These are phyloP conservation scores for Pseudogymnoascus sp. DNA, from an alignment of 2,329 filamentous ascomycete species.

Conservation along the genomic window DNA sequence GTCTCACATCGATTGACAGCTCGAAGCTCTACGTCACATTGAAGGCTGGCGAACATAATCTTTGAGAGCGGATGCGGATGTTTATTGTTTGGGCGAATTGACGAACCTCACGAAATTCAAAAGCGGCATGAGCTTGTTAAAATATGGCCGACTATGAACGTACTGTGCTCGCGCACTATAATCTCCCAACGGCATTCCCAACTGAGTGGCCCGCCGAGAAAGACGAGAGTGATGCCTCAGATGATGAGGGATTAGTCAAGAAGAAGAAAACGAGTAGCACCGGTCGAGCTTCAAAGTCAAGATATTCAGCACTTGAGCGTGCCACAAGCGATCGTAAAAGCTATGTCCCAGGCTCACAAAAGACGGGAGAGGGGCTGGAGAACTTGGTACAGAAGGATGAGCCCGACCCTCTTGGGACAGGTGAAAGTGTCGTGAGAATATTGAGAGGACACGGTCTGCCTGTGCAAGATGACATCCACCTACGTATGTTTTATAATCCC, in stretches of 20 bases:
- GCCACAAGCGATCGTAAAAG: conserved; percentile 64
- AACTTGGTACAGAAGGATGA: conserved; percentile 87
- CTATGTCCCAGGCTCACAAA: conserved; percentile 59
- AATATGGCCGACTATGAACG: conserved; percentile 65
- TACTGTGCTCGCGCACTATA: conserved; percentile 82
- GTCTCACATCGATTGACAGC: conserved; percentile 8
- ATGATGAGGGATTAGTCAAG: conserved; percentile 32
- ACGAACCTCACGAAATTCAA: not conserved
- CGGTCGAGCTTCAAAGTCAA: conserved; percentile 60
- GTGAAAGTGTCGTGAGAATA: conserved; percentile 77
- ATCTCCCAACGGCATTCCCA: conserved; percentile 71
- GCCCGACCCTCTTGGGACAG: conserved; percentile 81
- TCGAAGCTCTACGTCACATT: conserved; percentile 3
- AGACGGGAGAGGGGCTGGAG: conserved; percentile 60
- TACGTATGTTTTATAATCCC: conserved; percentile 52
- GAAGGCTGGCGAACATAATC: not conserved
- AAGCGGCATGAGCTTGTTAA: not conserved
- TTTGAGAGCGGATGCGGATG: not conserved
- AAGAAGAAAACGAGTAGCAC: conserved; percentile 40
- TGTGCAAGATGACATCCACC: conserved; percentile 73
- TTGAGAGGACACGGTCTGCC: conserved; percentile 71
- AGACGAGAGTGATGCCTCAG: conserved; percentile 63
- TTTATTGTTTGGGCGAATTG: not conserved
- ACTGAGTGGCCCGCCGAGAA: conserved; percentile 81
- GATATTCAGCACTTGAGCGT: conserved; percentile 78